These are phyloP conservation scores for Yamadazyma paraphyllophila DNA, from an alignment of 805 yeast species.

Conservation along the genomic window DNA sequence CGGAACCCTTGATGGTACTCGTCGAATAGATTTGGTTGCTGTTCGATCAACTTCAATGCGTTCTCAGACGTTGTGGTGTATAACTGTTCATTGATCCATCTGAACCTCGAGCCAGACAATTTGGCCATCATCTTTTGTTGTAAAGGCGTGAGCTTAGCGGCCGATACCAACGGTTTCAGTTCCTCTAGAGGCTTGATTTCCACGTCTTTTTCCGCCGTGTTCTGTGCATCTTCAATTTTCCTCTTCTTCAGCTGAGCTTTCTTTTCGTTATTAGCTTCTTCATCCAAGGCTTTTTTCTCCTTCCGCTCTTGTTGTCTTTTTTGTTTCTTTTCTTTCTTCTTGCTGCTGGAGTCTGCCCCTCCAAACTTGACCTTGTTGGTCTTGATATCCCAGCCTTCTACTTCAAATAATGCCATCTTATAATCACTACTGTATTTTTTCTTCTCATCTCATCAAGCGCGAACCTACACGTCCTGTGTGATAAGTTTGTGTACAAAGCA, in stretches of 20 bases:
- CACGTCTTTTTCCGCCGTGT: conserved; percentile 7
- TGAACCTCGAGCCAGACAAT: conserved; percentile 88
- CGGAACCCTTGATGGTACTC: conserved; percentile 96
- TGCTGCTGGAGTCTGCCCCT: conserved; percentile 23
- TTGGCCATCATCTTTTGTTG: conserved; percentile 96
- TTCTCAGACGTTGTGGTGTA: conserved; percentile 79
- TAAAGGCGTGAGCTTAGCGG: conserved; percentile 65
- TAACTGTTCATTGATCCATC: conserved; percentile 98
- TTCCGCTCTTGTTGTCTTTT: conserved; percentile 13
- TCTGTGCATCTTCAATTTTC: conserved; percentile 1
- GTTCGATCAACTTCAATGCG: conserved; percentile 68
- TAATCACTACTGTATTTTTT: not conserved
- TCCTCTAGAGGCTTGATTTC: conserved; percentile 8
- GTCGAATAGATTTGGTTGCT: conserved; percentile 85
- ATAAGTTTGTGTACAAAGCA: not conserved
- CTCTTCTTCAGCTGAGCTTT: conserved; percentile 9
- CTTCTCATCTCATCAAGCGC: conserved; percentile 7
- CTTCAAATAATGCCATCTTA: conserved; percentile 68
- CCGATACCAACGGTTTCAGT: conserved; percentile 4
- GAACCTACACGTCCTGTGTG: not conserved
- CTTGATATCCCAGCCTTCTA: conserved; percentile 79
- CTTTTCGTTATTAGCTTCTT: conserved; percentile 4
- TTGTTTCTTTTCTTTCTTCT: conserved; percentile 24
- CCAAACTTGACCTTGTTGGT: conserved; percentile 50
- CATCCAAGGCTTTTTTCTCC: conserved; percentile 6